phyloP scores from a whole-genome alignment of 2,329 filamentous ascomycete genomes.

The Claviceps cyperi region DNA sequence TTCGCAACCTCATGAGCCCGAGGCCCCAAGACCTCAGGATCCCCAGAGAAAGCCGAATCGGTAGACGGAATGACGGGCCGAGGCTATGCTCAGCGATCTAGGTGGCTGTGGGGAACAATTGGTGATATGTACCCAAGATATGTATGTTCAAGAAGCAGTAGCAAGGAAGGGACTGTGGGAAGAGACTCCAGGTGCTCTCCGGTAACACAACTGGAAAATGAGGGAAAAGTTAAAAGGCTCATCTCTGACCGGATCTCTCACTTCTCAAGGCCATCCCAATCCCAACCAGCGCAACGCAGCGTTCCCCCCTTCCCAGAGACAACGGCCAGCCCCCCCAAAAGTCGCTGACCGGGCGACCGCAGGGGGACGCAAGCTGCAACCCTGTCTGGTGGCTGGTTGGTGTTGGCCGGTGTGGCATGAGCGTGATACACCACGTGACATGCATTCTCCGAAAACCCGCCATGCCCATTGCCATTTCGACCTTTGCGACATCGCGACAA shows the following conservation, averaged over 20 bases:
- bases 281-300: neutral
- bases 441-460: neutral
- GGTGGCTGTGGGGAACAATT: no score
- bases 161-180: no score
- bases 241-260: neutral
- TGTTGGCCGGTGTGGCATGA: no score
- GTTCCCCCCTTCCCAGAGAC: neutral
- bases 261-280: neutral
- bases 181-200: no score
- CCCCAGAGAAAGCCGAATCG: neutral
- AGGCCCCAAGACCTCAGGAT: neutral
- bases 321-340: slow-evolving; percentile 11
- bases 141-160: no score
- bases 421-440: slow-evolving; percentile 4
- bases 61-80: no score
- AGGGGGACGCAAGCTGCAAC: neutral
- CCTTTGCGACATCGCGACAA: neutral
- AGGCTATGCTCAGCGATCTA: no score
- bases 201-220: no score
- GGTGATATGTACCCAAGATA: no score
- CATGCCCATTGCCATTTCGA: neutral
- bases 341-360: slow-evolving; percentile 18
- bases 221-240: neutral
- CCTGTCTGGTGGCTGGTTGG: neutral
- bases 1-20: slow-evolving; percentile 1